These are phyloP conservation scores for Metschnikowia hibisci DNA, from an alignment of 805 yeast species.

Conservation along the genomic window DNA sequence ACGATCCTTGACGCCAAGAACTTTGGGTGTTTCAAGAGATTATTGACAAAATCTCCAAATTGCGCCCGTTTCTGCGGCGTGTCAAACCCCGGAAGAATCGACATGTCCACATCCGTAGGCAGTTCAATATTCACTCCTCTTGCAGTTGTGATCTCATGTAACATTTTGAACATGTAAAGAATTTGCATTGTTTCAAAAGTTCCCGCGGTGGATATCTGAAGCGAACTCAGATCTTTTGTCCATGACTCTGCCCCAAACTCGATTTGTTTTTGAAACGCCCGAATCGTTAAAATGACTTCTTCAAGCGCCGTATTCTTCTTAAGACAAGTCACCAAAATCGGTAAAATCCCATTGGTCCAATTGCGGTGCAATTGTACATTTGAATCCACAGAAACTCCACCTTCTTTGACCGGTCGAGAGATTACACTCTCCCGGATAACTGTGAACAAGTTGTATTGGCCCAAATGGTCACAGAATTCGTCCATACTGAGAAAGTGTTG, in stretches of 20 bases:
- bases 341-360: slow-evolving; percentile 85
- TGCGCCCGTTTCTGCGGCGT: slow-evolving; percentile 54
- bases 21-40: slow-evolving; percentile 82
- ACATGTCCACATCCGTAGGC: slow-evolving; percentile 24
- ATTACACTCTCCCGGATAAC: slow-evolving; percentile 72
- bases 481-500: slow-evolving; percentile 63
- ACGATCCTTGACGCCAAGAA: slow-evolving; percentile 66
- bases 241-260: slow-evolving; percentile 61
- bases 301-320: slow-evolving; percentile 60
- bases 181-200: slow-evolving; percentile 52
- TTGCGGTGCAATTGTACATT: slow-evolving; percentile 61
- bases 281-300: slow-evolving; percentile 60
- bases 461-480: slow-evolving; percentile 61
- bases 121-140: slow-evolving; percentile 32
- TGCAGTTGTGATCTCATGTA: slow-evolving; percentile 51
- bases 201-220: slow-evolving; percentile 34
- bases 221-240: slow-evolving; percentile 52
- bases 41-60: slow-evolving; percentile 58
- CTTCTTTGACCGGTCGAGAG: slow-evolving; percentile 62
- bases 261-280: slow-evolving; percentile 63
- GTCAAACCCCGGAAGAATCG: slow-evolving; percentile 57
- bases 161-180: slow-evolving; percentile 55
- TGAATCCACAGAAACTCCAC: slow-evolving; percentile 50
- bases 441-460: slow-evolving; percentile 58
- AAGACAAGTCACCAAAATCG: slow-evolving; percentile 58